These are phyloP conservation scores for Aspergillus carbonarius DNA, from an alignment of 2,329 filamentous ascomycete species.

Conservation along the genomic window DNA sequence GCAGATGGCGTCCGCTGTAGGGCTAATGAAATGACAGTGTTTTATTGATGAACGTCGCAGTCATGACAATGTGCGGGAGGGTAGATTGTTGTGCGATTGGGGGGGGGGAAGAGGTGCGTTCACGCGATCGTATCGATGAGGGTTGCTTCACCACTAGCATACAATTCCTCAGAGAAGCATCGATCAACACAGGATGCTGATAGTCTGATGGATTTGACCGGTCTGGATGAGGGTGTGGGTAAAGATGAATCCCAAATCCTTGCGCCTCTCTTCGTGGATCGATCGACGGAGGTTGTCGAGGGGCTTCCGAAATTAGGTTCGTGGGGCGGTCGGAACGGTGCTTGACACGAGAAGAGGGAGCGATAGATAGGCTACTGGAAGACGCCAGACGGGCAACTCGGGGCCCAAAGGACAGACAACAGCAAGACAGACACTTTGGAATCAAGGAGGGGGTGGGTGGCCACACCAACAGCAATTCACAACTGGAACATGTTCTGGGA, in stretches of 20 bases:
- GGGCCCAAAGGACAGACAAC: not conserved
- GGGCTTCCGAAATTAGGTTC: slow-evolving; percentile 28
- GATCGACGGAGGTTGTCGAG: slow-evolving; percentile 23
- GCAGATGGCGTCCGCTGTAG: not conserved
- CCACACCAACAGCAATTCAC: slow-evolving; percentile 1
- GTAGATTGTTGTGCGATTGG: slow-evolving; percentile 36
- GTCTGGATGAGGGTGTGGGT: not conserved
- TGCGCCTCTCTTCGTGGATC: slow-evolving; percentile 10
- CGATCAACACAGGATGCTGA: not conserved
- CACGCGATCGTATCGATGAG: too few species aligned
- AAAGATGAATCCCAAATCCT: not conserved
- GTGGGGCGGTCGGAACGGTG: slow-evolving; percentile 24
- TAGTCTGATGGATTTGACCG: not conserved
- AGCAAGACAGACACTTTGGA: not conserved
- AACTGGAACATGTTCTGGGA: not conserved
- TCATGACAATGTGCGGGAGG: slow-evolving; percentile 35
- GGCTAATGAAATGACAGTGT: slow-evolving; percentile 11
- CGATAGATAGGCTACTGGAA: not conserved
- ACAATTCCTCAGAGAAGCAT: slow-evolving; percentile 9
- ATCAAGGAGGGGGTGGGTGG: not conserved
- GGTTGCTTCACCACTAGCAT: slow-evolving; percentile 22
- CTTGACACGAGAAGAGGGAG: not conserved
- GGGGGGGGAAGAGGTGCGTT: not conserved
- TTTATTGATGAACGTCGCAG: slow-evolving; percentile 26
- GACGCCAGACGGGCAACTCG: not conserved